Conservation (phyloP, 345 rosid species). For the Rhodamnia argentea region DNA sequence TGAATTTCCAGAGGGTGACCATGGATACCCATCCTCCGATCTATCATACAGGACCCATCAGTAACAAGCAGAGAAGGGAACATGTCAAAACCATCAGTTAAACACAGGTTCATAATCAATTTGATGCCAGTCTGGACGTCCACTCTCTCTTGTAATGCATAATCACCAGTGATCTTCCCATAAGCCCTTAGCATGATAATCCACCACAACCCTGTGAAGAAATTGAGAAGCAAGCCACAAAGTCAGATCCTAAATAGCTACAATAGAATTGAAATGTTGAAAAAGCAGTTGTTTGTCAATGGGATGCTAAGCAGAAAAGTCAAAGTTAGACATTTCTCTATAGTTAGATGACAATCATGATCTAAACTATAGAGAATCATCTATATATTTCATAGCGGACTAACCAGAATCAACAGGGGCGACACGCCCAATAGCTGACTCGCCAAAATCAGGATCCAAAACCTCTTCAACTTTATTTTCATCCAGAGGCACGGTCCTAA, state of each 20-base stretch:
- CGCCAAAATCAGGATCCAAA: conserved; percentile 88
- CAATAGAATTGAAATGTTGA: not conserved
- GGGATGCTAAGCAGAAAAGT: not conserved
- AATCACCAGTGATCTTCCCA: conserved; percentile 79
- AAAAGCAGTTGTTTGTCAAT: not conserved
- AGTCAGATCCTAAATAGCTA: not conserved
- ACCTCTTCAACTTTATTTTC: conserved; percentile 64
- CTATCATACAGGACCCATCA: conserved; percentile 93
- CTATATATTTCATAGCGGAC: conserved; percentile 2
- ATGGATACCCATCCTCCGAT: conserved; percentile 83
- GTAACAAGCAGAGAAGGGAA: conserved; percentile 80
- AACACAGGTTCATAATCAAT: conserved; percentile 61
- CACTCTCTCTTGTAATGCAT: conserved; percentile 70
- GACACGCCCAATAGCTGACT: conserved; percentile 90
- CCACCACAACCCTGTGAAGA: conserved; percentile 76
- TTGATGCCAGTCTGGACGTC: conserved; percentile 88
- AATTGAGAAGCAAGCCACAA: not conserved
- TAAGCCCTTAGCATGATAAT: conserved; percentile 77
- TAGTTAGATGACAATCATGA: not conserved
- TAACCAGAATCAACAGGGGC: conserved; percentile 92
- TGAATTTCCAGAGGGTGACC: conserved; percentile 95
- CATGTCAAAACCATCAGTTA: conserved; percentile 88
- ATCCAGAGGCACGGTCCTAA: conserved; percentile 58
- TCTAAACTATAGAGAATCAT: not conserved
- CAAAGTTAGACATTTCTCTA: not conserved